phyloP scores from a whole-genome alignment of 75 land plant genomes.

The Larix kaempferi region DNA sequence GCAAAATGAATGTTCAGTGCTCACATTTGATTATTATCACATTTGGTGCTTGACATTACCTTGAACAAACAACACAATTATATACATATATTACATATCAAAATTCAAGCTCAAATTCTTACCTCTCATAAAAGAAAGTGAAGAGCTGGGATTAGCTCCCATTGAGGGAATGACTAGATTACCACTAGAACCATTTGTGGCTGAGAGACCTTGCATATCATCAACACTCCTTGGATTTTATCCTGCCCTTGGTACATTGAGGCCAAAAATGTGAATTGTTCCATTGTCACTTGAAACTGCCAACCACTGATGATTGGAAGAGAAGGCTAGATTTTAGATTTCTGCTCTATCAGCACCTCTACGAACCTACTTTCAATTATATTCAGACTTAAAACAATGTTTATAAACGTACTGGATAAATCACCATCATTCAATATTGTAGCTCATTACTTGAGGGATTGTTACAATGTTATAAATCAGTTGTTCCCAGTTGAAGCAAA shows the following conservation, averaged over 20 bases:
- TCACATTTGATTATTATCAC: background rate
- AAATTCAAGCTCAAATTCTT: conserved; percentile 7
- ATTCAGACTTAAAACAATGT: background rate
- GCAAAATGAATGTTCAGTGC: conserved; percentile 9
- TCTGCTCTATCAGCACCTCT: conserved; percentile 89
- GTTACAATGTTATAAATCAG: too few species aligned
- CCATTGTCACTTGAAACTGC: conserved; percentile 96
- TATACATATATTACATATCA: background rate
- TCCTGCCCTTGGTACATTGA: conserved; percentile 52
- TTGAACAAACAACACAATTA: background rate
- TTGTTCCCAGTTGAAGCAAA: too few species aligned
- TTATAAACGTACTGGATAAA: background rate
- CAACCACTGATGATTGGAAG: conserved; percentile 82
- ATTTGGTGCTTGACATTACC: background rate
- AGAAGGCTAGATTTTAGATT: conserved; percentile 79
- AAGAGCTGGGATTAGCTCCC: conserved; percentile 73
- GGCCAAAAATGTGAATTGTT: conserved; percentile 83
- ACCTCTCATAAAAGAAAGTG: conserved; percentile 96
- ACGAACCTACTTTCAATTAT: conserved; percentile 51
- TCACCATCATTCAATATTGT: too few species aligned
- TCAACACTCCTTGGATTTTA: conserved; percentile 32
- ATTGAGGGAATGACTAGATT: conserved; percentile 34
- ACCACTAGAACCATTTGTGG: conserved; percentile 28
- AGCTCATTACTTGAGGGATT: too few species aligned
- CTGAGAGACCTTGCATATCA: conserved; percentile 31